Evolutionary conservation across 164 flowering plant species (phyloP), one percentile per base, ranked within the genome.

Genomic region (Berberis thunbergii): DNA sequence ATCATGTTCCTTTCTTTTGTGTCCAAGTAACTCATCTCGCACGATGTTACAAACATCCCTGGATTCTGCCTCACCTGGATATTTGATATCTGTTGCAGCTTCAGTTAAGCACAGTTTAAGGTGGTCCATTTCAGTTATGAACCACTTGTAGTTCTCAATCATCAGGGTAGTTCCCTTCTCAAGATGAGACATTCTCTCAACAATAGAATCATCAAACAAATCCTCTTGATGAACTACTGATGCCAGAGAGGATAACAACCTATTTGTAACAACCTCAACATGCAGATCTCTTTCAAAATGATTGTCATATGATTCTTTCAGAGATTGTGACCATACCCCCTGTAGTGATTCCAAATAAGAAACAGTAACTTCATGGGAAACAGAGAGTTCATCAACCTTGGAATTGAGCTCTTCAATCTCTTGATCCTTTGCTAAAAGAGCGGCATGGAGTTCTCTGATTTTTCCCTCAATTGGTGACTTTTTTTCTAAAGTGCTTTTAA

Each of bases 391-490:
- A 59, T 69, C 48, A 54, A 81, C 72, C 71, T 77, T 84, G 10
- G 75, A 70, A 73, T 63, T 68, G 10, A 89, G 91, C 64, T 80
- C 81, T 56, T 80, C 83, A 73, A 88, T 78, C 72, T 85, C 89
- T 50, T 76, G 77, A 70, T 86, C 85, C 70, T 86, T 84, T 48
- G 43, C 57, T 69, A 54, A 63, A 43, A 86, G 64, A 49, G 70
- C 52, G 2, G 77, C 75, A 44, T 76, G 71, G 4, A 88, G 86
- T 64, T 89, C 89, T 66, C 76, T 78, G 40, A 85, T 63, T 42
- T 75, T 67, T 59, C 72, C 74, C 63, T 81, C 88, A 49, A 66
- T 69, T 67, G 74, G 78, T 48, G 67, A 44, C 11, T 75, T 73
- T 58, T 77, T 80, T 5, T 81, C 80, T 64, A 75, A 38, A 54